Percentiles rank a stretch among this genome's conserved stretches.
phyloP scores from a whole-genome alignment of 768 basidiomycete species.

The Strobilomyces confusus region DNA sequence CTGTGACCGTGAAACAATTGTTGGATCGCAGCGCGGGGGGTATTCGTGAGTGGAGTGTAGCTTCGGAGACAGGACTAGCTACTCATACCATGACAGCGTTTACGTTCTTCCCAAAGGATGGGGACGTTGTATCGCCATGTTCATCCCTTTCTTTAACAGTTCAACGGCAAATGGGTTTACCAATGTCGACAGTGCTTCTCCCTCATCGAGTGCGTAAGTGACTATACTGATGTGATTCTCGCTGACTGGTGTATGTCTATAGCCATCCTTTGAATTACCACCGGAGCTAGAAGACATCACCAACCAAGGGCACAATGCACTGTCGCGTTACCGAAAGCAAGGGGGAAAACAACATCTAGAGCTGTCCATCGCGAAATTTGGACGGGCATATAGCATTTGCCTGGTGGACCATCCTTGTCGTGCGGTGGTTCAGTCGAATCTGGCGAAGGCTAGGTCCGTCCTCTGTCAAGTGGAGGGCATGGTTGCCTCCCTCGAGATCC shows the following conservation, averaged over 20 bases:
- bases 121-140: too few relatives aligned
- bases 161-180: background rate
- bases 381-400: background rate
- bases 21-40: too few relatives aligned
- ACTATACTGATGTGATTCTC: background rate
- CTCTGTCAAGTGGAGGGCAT: background rate
- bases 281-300: background rate
- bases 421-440: background rate
- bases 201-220: background rate
- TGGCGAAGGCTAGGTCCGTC: background rate
- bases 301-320: too few relatives aligned
- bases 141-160: too few relatives aligned
- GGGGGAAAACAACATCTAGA: background rate
- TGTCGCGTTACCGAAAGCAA: background rate
- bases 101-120: too few relatives aligned
- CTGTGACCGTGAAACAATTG: too few relatives aligned
- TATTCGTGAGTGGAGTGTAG: too few relatives aligned
- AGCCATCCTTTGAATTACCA: background rate
- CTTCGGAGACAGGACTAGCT: too few relatives aligned
- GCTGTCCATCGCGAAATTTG: background rate
- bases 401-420: background rate
- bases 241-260: background rate
- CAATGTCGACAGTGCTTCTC: background rate
- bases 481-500: background rate
- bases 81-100: too few relatives aligned